A percentile compares a stretch with the other conserved stretches of the same genome.
These are phyloP conservation scores for Citrullus colocynthis DNA, from an alignment of 306 rosid species.

Conservation along the genomic window DNA sequence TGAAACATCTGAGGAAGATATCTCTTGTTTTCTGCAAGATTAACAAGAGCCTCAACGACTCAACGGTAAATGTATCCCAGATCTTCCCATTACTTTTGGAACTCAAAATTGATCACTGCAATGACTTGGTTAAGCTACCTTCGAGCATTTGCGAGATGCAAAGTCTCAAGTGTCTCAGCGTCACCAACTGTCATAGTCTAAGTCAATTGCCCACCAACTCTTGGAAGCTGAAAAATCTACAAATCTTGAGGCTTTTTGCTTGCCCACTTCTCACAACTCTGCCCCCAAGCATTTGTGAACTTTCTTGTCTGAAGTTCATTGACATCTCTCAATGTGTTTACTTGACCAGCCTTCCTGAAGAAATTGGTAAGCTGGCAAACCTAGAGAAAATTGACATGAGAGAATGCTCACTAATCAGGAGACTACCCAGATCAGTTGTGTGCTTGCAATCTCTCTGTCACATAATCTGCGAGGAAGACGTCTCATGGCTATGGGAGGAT, in stretches of 20 bases:
- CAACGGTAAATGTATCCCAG: constrained; percentile 17
- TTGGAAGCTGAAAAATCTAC: constrained; percentile 31
- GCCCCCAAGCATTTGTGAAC: constrained; percentile 39
- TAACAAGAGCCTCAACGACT: constrained; percentile 29
- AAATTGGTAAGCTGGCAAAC: constrained; percentile 32
- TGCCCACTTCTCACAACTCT: constrained; percentile 51
- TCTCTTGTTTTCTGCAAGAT: constrained; percentile 52
- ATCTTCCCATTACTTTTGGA: constrained; percentile 51
- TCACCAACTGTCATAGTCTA: constrained; percentile 70
- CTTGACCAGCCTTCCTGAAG: constrained; percentile 40
- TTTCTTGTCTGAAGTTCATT: constrained; percentile 38
- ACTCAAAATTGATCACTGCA: constrained; percentile 73
- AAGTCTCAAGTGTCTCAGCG: constrained; percentile 40
- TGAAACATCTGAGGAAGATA: constrained; percentile 39
- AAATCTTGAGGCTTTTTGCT: constrained; percentile 57
- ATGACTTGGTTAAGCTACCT: constrained; percentile 44
- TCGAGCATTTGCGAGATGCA: constrained; percentile 46
- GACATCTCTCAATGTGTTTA: constrained; percentile 70
- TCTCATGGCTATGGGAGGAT: constrained; percentile 49
- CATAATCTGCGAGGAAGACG: constrained; percentile 78
- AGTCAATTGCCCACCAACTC: constrained; percentile 40
- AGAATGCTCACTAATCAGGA: constrained; percentile 51
- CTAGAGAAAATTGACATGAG: constrained; percentile 90
- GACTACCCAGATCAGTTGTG: constrained; percentile 37
- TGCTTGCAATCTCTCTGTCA: constrained; percentile 35